Evolutionary conservation across 2,329 filamentous ascomycete species (phyloP), one percentile per base, ranked within the genome.

Genomic region (Fusarium chuoi): DNA sequence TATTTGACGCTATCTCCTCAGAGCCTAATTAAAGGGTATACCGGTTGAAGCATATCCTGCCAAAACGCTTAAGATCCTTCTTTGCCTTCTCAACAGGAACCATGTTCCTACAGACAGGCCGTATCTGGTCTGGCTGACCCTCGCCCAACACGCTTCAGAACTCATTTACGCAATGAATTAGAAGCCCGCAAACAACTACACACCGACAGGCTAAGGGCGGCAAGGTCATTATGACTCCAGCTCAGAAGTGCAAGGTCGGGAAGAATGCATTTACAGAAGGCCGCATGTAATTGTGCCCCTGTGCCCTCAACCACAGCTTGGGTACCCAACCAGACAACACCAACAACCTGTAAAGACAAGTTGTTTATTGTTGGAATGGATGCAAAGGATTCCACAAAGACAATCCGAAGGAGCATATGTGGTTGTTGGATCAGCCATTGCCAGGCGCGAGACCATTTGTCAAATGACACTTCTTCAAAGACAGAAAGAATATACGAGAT

Each of bases 81-180:
- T 28, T 39, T 24, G 35, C 7, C 24, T 39, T 18, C 24, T n/a
- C 68, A 75, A 66, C 68, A 75, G 44, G 44, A 65, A 60, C 63
- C 65, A 28, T 42, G 49, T 59, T 51, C 63, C 36, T 22, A 22
- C 5, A 18, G 28, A 15, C 18, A 13, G 28, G 14, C 39, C 14
- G n/a, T 26, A 20, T 30, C 11, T 24, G 28, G 7, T 33, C n/a
- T 44, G 28, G 15, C 30, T 35, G 17, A 17, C n/a, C 26, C n/a
- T 14, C n/a, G 15, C 33, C 28, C 14, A 33, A 46, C 41, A n/a
- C 11, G 13, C 11, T 20, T 30, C 28, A 38, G 46, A 36, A 58
- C 30, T 35, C 39, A 24, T 48, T 17, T 48, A 14, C 15, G 41
- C 33, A 48, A 42, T 18, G 28, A 26, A 17, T 12, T 14, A 36